Conservation (phyloP, 176 grass and related monocot genomes). For the Paspalum notatum region DNA sequence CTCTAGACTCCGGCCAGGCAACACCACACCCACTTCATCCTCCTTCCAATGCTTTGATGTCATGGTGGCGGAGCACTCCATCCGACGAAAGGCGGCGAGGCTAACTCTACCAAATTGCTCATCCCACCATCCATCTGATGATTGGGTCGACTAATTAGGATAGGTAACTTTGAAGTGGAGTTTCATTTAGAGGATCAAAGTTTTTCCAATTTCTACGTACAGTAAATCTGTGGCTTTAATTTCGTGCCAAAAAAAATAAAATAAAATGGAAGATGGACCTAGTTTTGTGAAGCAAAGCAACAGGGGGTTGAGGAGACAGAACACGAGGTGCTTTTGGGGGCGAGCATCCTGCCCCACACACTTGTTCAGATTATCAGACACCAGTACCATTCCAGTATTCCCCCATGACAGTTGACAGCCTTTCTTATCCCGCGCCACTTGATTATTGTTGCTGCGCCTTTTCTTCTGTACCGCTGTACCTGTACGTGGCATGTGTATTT, state of each 20-base stretch:
- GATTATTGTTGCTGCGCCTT: neutral
- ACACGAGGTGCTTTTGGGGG: constrained; percentile 13
- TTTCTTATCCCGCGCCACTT: constrained; percentile 17
- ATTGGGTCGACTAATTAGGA: neutral
- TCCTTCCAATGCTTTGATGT: no score
- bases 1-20: no score
- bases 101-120: no score
- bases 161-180: neutral
- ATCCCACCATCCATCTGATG: no score
- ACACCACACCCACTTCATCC: no score
- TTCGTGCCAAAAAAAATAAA: neutral
- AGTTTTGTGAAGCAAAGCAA: neutral
- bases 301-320: neutral
- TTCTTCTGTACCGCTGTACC: neutral
- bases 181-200: neutral
- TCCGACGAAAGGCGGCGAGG: no score
- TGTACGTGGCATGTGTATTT: neutral
- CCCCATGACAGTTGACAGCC: neutral
- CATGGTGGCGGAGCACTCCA: no score
- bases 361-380: neutral
- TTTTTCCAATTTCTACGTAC: neutral
- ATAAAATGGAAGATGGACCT: neutral
- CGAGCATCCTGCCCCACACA: neutral
- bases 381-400: constrained; percentile 21
- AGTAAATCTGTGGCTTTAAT: neutral